Percentiles rank a stretch among this genome's conserved stretches.
phyloP scores from a whole-genome alignment of 768 basidiomycete species.

The Chalciporus sphaerocephalus region DNA sequence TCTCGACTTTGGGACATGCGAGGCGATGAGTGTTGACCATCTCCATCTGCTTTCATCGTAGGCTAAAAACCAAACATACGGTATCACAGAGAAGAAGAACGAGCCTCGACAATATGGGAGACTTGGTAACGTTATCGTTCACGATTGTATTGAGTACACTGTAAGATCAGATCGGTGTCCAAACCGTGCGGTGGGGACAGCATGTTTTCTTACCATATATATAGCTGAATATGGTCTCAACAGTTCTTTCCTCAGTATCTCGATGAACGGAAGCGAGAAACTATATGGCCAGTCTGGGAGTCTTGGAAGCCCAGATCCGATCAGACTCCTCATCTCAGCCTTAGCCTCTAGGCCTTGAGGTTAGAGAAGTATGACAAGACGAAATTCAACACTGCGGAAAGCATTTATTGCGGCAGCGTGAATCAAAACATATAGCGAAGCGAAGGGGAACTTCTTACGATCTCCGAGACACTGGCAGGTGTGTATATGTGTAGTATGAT shows the following conservation, averaged over 20 bases:
- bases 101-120: conserved; percentile 51
- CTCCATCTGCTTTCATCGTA: no score
- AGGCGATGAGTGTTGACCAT: no score
- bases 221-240: conserved; percentile 22
- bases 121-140: conserved; percentile 41
- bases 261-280: conserved; percentile 18
- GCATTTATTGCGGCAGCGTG: conserved; percentile 14
- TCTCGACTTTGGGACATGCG: conserved; percentile 12
- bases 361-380: conserved; percentile 25
- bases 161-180: not conserved
- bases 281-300: conserved; percentile 20
- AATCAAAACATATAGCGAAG: conserved; percentile 3
- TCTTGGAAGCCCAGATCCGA: conserved; percentile 17
- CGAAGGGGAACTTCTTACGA: conserved; percentile 15
- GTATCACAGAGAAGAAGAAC: no score
- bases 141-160: conserved; percentile 32
- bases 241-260: conserved; percentile 21
- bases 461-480: conserved; percentile 25
- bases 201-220: conserved; percentile 9
- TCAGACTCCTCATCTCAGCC: conserved; percentile 16
- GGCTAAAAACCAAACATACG: no score
- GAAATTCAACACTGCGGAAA: conserved; percentile 18
- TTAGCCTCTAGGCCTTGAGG: conserved; percentile 22
- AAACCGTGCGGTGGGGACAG: not conserved
- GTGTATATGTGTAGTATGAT: not conserved